phyloP scores from a whole-genome alignment of 2,329 filamentous ascomycete genomes.

The Zasmidium cellare region DNA sequence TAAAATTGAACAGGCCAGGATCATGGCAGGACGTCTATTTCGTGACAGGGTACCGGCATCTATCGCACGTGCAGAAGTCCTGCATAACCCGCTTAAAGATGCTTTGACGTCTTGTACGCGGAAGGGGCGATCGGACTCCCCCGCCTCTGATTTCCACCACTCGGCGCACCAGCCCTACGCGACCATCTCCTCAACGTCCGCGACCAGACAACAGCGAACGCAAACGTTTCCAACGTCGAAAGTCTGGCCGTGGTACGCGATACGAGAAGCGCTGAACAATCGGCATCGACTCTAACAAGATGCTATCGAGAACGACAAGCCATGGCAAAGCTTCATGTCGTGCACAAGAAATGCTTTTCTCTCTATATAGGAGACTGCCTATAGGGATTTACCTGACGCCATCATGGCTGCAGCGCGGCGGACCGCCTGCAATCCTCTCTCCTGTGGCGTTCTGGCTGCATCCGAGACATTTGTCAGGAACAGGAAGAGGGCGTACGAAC shows the following conservation, averaged over 20 bases:
- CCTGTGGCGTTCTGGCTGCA: neutral
- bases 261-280: too few species aligned
- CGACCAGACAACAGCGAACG: neutral
- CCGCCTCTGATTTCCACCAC: neutral
- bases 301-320: too few species aligned
- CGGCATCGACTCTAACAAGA: too few species aligned
- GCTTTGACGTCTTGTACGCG: neutral
- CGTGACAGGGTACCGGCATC: neutral
- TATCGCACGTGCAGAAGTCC: neutral
- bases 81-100: neutral
- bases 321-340: too few species aligned
- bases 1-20: neutral
- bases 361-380: neutral
- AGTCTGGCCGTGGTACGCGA: neutral
- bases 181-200: neutral
- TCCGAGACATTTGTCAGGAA: neutral
- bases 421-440: neutral
- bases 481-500: neutral
- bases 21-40: neutral
- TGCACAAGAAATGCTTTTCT: neutral
- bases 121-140: neutral
- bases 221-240: neutral
- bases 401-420: neutral
- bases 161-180: neutral
- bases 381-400: neutral